phyloP scores from a whole-genome alignment of 805 yeast species.

The Wickerhamomyces tratensis region DNA sequence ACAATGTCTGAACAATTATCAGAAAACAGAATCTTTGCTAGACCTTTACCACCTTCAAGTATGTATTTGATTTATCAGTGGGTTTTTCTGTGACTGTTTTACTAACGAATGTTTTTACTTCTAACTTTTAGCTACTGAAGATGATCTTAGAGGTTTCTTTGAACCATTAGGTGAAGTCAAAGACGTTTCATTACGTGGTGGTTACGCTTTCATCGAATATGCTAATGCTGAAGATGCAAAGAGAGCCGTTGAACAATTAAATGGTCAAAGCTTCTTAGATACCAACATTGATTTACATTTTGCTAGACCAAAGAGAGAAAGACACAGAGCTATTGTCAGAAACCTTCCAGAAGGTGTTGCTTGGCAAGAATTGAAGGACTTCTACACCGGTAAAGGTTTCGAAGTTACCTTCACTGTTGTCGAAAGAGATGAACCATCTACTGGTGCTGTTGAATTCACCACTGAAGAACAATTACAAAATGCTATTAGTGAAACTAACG shows the following conservation, averaged over 20 bases:
- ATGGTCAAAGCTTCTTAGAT: conserved; percentile 59
- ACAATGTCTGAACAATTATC: conserved; percentile 22
- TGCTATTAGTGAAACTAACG: conserved; percentile 68
- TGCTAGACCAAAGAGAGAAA: conserved; percentile 43
- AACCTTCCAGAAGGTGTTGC: conserved; percentile 69
- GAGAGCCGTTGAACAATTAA: conserved; percentile 65
- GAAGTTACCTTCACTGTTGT: conserved; percentile 52
- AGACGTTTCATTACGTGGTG: conserved; percentile 66
- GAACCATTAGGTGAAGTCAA: conserved; percentile 55
- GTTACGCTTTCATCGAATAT: conserved; percentile 85
- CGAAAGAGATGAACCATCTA: conserved; percentile 34
- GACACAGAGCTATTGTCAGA: conserved; percentile 60
- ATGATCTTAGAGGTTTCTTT: conserved; percentile 63
- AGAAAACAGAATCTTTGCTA: conserved; percentile 41
- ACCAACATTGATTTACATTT: conserved; percentile 35
- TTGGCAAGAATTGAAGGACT: conserved; percentile 88
- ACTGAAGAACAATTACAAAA: conserved; percentile 66
- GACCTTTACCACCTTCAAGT: conserved; percentile 52
- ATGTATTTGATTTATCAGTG: conserved; percentile 8
- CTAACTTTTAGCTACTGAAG: conserved; percentile 25
- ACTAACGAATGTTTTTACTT: conserved; percentile 2
- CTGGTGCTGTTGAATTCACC: conserved; percentile 36
- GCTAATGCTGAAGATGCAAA: conserved; percentile 63
- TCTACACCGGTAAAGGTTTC: conserved; percentile 66
- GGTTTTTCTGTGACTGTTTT: background rate